These are phyloP conservation scores for Clarkia xantiana DNA, from an alignment of 345 rosid genomes.

Conservation along the genomic window DNA sequence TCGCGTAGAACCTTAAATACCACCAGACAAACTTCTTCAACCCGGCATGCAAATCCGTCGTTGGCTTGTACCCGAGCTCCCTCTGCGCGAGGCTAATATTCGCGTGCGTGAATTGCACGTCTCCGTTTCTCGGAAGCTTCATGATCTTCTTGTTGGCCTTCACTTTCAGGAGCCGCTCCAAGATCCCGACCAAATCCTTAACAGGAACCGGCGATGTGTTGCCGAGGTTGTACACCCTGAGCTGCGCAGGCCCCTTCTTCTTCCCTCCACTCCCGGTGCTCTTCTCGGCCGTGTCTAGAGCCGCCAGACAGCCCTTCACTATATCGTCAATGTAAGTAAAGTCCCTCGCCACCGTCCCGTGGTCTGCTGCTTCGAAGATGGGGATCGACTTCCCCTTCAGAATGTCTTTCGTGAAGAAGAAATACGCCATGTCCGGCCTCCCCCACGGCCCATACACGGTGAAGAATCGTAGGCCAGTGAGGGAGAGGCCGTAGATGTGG, in stretches of 20 bases:
- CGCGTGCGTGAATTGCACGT: slow-evolving; percentile 3
- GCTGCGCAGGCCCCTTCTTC: slow-evolving; percentile 6
- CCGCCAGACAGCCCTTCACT: slow-evolving; percentile 2
- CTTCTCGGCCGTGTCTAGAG: slow-evolving; percentile 4
- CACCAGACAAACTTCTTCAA: slow-evolving; percentile 6
- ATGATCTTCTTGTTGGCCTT: slow-evolving; percentile 5
- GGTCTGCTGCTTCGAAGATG: slow-evolving; percentile 55
- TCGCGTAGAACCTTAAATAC: slow-evolving; percentile 5
- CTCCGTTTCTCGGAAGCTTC: slow-evolving; percentile 2
- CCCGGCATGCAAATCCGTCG: slow-evolving; percentile 2
- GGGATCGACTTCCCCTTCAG: slow-evolving; percentile 54
- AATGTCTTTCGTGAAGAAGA: slow-evolving; percentile 74
- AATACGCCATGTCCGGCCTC: slow-evolving; percentile 90
- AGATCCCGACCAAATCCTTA: not conserved
- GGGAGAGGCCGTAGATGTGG: slow-evolving; percentile 73
- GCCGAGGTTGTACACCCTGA: slow-evolving; percentile 4
- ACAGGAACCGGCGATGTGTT: slow-evolving; percentile 5
- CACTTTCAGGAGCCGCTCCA: slow-evolving; percentile 2
- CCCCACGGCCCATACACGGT: slow-evolving; percentile 96
- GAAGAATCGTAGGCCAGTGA: slow-evolving; percentile 74
- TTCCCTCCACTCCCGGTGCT: slow-evolving; percentile 5
- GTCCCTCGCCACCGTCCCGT: slow-evolving; percentile 54
- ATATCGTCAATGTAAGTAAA: slow-evolving; percentile 7
- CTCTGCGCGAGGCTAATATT: slow-evolving; percentile 2
- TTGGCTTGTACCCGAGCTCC: slow-evolving; percentile 2